A percentile compares a stretch with the other conserved stretches of the same genome.
Evolutionary conservation across 2,329 filamentous ascomycete genomes (phyloP).

Genomic region (Amauroascus niger): DNA sequence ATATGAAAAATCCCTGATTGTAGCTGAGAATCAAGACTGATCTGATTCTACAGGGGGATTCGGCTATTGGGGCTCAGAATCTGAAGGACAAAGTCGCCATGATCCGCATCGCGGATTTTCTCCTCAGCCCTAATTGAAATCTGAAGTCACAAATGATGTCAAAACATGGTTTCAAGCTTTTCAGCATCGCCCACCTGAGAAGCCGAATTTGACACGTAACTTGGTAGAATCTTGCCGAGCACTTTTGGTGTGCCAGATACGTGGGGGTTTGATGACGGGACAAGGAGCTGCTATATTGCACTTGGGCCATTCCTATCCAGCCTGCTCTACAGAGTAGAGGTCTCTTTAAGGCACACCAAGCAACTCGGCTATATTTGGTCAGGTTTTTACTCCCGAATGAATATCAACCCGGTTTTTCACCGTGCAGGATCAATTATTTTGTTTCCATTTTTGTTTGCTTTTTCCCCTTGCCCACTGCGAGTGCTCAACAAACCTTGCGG

Average conservation of each 20-base stretch:
- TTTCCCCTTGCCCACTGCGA: neutral
- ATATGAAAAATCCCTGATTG: neutral
- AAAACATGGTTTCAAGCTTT: neutral
- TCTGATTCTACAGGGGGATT: neutral
- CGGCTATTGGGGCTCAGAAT: neutral
- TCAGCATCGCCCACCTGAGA: too few relatives aligned
- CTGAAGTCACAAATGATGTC: neutral
- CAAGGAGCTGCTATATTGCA: neutral
- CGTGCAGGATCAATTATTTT: neutral
- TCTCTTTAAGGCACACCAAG: neutral
- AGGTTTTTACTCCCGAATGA: neutral
- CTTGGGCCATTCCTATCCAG: neutral
- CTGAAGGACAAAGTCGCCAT: neutral
- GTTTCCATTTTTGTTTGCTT: neutral
- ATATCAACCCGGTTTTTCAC: neutral
- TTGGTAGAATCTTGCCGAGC: too few relatives aligned
- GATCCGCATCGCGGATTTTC: neutral
- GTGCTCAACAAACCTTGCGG: neutral
- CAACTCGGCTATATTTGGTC: neutral
- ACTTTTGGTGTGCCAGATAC: too few relatives aligned
- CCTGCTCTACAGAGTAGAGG: neutral
- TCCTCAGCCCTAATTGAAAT: conserved; percentile 1
- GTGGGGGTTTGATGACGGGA: neutral
- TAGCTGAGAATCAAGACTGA: neutral
- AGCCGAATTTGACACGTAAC: too few relatives aligned